Base-by-base conservation (phyloP, 306 rosid species). In the Herpetospermum pedunculosum region DNA sequence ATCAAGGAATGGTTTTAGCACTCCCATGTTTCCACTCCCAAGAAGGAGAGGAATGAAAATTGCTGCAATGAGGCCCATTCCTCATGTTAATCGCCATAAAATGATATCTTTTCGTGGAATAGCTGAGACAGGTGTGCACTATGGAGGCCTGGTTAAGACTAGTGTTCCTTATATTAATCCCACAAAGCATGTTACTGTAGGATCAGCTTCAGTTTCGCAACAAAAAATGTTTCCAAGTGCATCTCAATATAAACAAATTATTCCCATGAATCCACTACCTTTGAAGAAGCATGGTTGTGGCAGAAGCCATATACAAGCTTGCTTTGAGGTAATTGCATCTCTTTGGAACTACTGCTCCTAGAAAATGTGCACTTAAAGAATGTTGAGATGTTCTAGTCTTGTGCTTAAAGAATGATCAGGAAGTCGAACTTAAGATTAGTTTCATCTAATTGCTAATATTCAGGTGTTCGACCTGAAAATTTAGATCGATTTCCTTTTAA, bases 21-120 rank as follows among this genome's bases (percentile, higher is more conserved):
- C 80, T 46, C 81, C 96, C 23, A 79, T 85, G 70, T 74, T 86
- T 48, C 95, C 90, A 60, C 68, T 86, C 50, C 90, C 90, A 55
- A 87, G 92, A 46, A 85, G 89, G 86, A 90, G 86, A 80, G 83
- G 96, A 87, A 78, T 91, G 81, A 94, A 91, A 87, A 87, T 92
- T 59, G 92, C 97, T 54, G 92, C 99, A 68, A 86, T 94, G 97
- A 87, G 96, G 88, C 99, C 97, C 57, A 91, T 94, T 80, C 99
- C 99, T 80, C 97, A 85, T 78, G 84, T 84, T 77, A 88, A 81
- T 63, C 91, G 91, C 77, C 97, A 86, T 60, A 91, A 87, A 76
- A 84, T 89, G 96, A 79, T 87, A 53, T 94, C 90, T 44, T 94
- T 94, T 81, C 79, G 91, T 82, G 83, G 96, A 74, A 81, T 88